phyloP scores from a whole-genome alignment of 106 monocot genomes.

The Narthecium ossifragum region DNA sequence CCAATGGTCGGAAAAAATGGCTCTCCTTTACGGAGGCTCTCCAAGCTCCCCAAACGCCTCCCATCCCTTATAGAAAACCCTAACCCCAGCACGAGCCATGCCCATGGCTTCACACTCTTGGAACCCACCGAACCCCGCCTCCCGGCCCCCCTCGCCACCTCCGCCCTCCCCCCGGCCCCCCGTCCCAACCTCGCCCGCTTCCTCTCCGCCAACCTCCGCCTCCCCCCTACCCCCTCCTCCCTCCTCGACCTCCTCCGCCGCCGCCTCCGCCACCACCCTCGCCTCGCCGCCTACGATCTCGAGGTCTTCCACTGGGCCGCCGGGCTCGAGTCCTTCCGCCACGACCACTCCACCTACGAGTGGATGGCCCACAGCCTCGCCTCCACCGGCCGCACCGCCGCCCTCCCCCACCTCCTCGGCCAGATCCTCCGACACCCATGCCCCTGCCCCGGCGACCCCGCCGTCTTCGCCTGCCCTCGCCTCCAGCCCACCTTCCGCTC shows the following conservation, averaged over 20 bases:
- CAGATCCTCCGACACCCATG: conserved; percentile 39
- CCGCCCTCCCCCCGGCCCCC: conserved; percentile 14
- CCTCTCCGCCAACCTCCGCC: conserved; percentile 14
- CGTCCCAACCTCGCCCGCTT: conserved; percentile 20
- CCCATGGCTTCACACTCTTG: no score
- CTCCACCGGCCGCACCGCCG: conserved; percentile 31
- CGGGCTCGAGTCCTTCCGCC: conserved; percentile 51
- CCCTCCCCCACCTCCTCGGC: conserved; percentile 34
- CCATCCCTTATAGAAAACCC: no score
- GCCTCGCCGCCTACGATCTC: conserved; percentile 52
- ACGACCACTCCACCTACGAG: conserved; percentile 58
- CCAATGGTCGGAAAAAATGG: no score
- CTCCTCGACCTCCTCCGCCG: conserved; percentile 22
- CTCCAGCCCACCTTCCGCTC: conserved; percentile 37
- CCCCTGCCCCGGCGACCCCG: conserved; percentile 40
- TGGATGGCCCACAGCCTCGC: conserved; percentile 38
- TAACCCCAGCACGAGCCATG: not conserved
- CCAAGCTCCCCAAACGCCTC: no score
- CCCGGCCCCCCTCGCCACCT: conserved; percentile 13
- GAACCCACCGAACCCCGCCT: no score
- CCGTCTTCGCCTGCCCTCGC: conserved; percentile 65
- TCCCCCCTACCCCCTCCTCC: conserved; percentile 32
- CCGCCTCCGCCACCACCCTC: conserved; percentile 57
- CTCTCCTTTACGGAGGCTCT: no score
- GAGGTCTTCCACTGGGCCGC: conserved; percentile 64